Conservation (phyloP, 148 eudicot species). For the Polygonum aviculare region DNA sequence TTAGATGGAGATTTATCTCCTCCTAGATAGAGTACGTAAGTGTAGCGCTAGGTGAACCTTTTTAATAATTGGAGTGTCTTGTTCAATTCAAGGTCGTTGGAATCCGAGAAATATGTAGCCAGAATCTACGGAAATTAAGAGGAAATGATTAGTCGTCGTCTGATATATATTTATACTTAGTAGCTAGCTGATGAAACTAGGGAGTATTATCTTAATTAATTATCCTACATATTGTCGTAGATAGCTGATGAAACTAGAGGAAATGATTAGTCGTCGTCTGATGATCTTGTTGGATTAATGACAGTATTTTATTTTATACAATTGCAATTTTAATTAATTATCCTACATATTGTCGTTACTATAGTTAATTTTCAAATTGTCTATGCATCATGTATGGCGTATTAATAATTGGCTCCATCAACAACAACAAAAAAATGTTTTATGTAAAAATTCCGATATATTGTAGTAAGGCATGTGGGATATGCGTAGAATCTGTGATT, state of each 20-base stretch:
- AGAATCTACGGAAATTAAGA: neutral
- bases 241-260: too few species aligned
- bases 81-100: constrained; percentile 8
- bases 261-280: too few species aligned
- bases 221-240: too few species aligned
- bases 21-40: neutral
- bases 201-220: neutral
- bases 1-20: neutral
- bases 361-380: too few species aligned
- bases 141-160: neutral
- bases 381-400: too few species aligned
- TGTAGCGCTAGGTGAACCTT: neutral
- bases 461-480: neutral
- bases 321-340: neutral
- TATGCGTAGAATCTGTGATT: neutral
- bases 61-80: neutral
- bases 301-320: neutral
- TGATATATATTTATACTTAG: neutral
- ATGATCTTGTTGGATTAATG: neutral
- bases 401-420: too few species aligned
- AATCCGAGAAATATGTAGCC: neutral
- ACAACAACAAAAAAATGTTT: too few species aligned
- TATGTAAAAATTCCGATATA: too few species aligned
- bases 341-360: neutral
- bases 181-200: neutral